These are phyloP conservation scores for Clonostachys byssicola DNA, from an alignment of 2,329 filamentous ascomycete species.

Conservation along the genomic window DNA sequence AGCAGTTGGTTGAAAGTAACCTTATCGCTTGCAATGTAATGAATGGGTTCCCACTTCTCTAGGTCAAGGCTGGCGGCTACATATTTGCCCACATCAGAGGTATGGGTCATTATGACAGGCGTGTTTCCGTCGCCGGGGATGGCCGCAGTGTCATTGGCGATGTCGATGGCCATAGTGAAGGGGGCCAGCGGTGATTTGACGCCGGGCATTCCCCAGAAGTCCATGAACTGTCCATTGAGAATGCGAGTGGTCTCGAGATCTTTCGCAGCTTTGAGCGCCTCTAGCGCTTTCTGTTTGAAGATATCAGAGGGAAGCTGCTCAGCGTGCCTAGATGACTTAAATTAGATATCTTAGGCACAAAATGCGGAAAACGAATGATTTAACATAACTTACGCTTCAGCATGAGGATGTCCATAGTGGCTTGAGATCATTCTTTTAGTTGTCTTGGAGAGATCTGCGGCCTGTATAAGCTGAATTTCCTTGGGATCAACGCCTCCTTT, in stretches of 20 bases:
- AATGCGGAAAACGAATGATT: too few relatives aligned
- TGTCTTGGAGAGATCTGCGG: slow-evolving; percentile 26
- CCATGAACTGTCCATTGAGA: slow-evolving; percentile 36
- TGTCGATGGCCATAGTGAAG: slow-evolving; percentile 36
- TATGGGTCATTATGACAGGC: slow-evolving; percentile 40
- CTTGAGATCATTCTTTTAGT: slow-evolving; percentile 37
- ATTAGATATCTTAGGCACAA: too few relatives aligned
- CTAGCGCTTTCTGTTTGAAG: not conserved
- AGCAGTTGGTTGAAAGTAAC: slow-evolving; percentile 38
- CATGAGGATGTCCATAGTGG: slow-evolving; percentile 26
- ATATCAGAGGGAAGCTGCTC: not conserved
- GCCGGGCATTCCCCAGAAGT: slow-evolving; percentile 35
- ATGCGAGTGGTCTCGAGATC: not conserved
- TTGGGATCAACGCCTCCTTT: slow-evolving; percentile 22
- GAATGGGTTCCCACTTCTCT: slow-evolving; percentile 33
- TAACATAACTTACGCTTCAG: not conserved
- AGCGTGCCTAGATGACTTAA: not conserved
- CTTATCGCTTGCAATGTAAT: slow-evolving; percentile 29
- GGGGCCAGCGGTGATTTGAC: too few relatives aligned
- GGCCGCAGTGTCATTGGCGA: slow-evolving; percentile 34
- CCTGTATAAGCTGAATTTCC: slow-evolving; percentile 31
- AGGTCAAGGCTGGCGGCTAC: slow-evolving; percentile 33
- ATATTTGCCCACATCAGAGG: slow-evolving; percentile 40
- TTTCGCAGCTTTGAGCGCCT: not conserved
- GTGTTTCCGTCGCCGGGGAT: slow-evolving; percentile 43